A percentile compares a stretch with the other conserved stretches of the same genome.
Conservation (phyloP, 371 early-diverging fungal genomes). For the Rhizopus microsporus region DNA sequence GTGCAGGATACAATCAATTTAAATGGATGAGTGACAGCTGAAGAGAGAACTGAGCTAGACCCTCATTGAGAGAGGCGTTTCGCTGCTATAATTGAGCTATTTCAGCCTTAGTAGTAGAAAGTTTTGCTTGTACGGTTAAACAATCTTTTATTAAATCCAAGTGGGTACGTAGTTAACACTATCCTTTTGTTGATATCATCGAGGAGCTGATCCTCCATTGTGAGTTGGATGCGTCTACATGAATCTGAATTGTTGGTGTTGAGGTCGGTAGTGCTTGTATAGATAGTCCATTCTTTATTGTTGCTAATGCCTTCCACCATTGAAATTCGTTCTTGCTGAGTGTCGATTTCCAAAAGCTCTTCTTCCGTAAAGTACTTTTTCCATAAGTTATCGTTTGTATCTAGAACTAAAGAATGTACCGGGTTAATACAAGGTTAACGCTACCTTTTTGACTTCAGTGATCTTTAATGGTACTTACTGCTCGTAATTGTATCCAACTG, state of each 20-base stretch:
- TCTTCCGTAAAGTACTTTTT: conserved; percentile 13
- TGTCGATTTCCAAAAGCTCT: conserved; percentile 14
- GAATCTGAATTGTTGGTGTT: conserved; percentile 3
- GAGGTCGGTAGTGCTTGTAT: background rate
- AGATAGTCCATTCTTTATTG: conserved; percentile 15
- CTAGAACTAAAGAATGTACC: conserved; percentile 21
- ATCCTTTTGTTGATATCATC: conserved; percentile 7
- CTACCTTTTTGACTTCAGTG: conserved; percentile 4
- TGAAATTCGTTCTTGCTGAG: conserved; percentile 1
- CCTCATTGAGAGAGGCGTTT: too few species aligned
- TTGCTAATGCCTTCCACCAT: conserved; percentile 11
- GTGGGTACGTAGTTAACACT: too few species aligned
- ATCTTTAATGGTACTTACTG: conserved; percentile 21
- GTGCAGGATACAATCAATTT: too few species aligned
- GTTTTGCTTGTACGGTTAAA: too few species aligned
- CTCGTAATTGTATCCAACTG: conserved; percentile 16
- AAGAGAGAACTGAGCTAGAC: too few species aligned
- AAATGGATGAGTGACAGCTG: too few species aligned
- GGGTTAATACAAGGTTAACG: conserved; percentile 20
- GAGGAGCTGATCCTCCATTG: conserved; percentile 15
- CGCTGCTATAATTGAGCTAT: too few species aligned
- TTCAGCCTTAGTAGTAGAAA: too few species aligned
- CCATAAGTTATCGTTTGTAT: conserved; percentile 19
- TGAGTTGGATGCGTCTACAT: conserved; percentile 17
- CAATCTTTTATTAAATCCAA: too few species aligned